Base-by-base conservation (phyloP, 164 flowering plant genomes). In the Akebia trifoliata region DNA sequence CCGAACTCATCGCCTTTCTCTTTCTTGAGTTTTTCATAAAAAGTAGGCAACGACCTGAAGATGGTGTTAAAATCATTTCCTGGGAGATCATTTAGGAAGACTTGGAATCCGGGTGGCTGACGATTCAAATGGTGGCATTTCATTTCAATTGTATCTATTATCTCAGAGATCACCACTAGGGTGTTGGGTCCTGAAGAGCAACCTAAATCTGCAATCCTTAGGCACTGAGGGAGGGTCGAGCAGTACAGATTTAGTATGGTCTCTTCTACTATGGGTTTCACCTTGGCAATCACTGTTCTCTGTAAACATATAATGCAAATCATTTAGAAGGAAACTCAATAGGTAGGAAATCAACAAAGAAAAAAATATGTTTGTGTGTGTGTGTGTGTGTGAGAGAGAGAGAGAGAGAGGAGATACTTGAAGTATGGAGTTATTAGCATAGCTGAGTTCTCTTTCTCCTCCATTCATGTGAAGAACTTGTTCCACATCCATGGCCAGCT, bases 161-260 rank as follows among this genome's bases (percentile, higher is more conserved):
- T 8, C 45, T 72, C 59, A 2, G 78, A 68, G 6, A 73, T 61
- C 3, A 58, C 71, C 3, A 67, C 35, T n/a, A 87, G 34, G 28
- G 89, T 63, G 70, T 87, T 87, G 37, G 86, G 83, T 21, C 95
- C 95, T 1, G 89, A 79, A 22, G 90, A 82, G 44, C 95, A 86
- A 0, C 95, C 90, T 64, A 86, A 35, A 53, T 84, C 90, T 12
- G 85, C 90, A 8, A 86, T 71, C 55, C 60, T 35, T 18, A 79
- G 20, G 46, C 55, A 59, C 35, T 56, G 21, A 0, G 73, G 69
- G 36, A 46, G 8, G 10, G 30, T 49, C 48, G 37, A 51, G 57
- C 31, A 11, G 56, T 57, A 74, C 18, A 76, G 61, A 20, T 68
- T 69, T 0, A 43, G 46, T 15, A 79, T 54, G 24, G 81, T 77